Evolutionary conservation across 1,139 yeast genomes (phyloP), one percentile per base, ranked within the genome.

Genomic region (Tardiomyces depauwii): DNA sequence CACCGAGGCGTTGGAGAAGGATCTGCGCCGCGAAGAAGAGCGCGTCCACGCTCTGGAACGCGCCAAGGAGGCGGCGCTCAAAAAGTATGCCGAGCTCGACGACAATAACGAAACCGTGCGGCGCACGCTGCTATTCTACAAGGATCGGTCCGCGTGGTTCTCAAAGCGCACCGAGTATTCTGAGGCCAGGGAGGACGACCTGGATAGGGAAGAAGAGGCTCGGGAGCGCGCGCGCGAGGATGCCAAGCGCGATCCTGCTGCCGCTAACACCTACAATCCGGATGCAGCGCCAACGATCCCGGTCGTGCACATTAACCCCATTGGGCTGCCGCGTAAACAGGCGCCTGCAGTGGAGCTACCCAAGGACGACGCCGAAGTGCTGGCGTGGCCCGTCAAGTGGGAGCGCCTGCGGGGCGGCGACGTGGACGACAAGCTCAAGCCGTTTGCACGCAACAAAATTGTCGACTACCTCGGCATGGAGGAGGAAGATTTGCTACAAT

Each of bases 401-500:
- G 56, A 52, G n/a, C 42, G 42, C 10, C 52, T 64, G 25, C 53
- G 51, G 39, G 57, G 55, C 11, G 48, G 44, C 18, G 46, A 53
- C 38, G 40, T 62, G 30, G 57, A 58, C 32, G 55, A 53, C 33
- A 43, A 45, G 25, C 36, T 63, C 14, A 49, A 51, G 19, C 60
- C 61, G n/a, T 55, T 59, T 39, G 57, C 61, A 12, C 53, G 55
- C 19, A 50, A 52, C 39, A 59, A 57, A 39, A 55, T 65, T 25
- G 52, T 61, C 21, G 68, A 64, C 42, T 60, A 54, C 41, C 53
- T 64, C 4, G 68, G 68, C 11, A 58, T 62, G 19, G 62, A 62
- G 48, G 68, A 65, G 45, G 66, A 62, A 18, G 68, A 64, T 16
- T 52, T 64, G 30, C 56, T 62, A 39, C 57, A 53, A 13, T 63